Conservation (phyloP, 371 early-diverging fungal species). For the Mucor mucedo region DNA sequence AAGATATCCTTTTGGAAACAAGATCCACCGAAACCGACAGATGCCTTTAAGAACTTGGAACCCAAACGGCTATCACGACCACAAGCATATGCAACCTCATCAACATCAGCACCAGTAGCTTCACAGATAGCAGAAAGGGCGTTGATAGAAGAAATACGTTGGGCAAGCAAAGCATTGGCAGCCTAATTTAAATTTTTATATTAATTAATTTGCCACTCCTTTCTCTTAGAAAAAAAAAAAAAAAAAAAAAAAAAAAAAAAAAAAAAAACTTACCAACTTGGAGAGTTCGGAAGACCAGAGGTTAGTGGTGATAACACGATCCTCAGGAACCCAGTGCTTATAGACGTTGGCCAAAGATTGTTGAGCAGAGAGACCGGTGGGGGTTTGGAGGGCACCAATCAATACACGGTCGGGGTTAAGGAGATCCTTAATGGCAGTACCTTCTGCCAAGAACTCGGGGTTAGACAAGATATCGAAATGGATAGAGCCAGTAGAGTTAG, state of each 20-base stretch:
- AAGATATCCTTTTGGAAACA: conserved; percentile 97
- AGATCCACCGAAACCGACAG: conserved; percentile 94
- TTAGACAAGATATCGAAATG: conserved; percentile 92
- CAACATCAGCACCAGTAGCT: conserved; percentile 94
- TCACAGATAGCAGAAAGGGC: conserved; percentile 93
- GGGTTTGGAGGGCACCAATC: conserved; percentile 87
- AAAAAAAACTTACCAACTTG: conserved; percentile 70
- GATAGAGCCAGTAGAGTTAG: conserved; percentile 75
- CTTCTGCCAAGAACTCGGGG: conserved; percentile 97
- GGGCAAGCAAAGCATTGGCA: conserved; percentile 95
- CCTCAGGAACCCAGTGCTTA: conserved; percentile 82
- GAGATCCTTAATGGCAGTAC: conserved; percentile 89
- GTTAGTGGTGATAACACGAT: conserved; percentile 89
- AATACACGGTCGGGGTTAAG: conserved; percentile 91
- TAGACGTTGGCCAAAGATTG: conserved; percentile 79
- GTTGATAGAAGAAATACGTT: conserved; percentile 95
- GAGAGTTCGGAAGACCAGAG: conserved; percentile 95
- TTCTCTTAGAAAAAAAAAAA: not conserved
- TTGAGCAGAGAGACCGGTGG: conserved; percentile 81
- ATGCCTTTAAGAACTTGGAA: conserved; percentile 90
- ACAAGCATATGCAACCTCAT: conserved; percentile 92
- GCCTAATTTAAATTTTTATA: conserved; percentile 59
- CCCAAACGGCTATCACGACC: conserved; percentile 92
- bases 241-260: conserved; percentile 11
- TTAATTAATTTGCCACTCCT: not conserved